phyloP scores from a whole-genome alignment of 108 stramenopile genomes.

The Nitzschia sp. region DNA sequence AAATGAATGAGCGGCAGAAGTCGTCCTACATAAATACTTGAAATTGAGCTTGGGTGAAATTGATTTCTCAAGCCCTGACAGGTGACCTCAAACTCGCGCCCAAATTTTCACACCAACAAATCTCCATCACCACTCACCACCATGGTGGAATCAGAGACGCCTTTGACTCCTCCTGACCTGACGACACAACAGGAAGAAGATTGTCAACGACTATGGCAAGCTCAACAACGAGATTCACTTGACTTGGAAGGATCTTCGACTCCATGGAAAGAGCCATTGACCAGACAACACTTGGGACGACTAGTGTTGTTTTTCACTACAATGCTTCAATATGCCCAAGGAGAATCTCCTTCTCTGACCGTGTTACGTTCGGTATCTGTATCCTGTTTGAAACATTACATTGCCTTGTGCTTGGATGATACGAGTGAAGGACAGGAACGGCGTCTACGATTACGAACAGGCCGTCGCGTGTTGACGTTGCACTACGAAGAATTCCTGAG shows the following conservation, averaged over 20 bases:
- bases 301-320: constrained; percentile 38
- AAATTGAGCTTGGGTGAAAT: no score
- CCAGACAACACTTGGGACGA: constrained; percentile 18
- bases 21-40: no score
- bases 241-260: background rate
- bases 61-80: no score
- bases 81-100: no score
- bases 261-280: constrained; percentile 1
- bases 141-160: background rate
- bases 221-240: constrained; percentile 23
- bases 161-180: constrained; percentile 16
- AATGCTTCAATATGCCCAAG: constrained; percentile 19
- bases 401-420: constrained; percentile 5
- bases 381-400: constrained; percentile 28
- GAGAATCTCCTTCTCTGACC: constrained; percentile 2
- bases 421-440: background rate
- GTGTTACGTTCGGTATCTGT: constrained; percentile 13
- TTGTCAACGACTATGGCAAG: constrained; percentile 42
- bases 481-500: constrained; percentile 40
- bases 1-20: no score
- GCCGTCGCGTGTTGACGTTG: constrained; percentile 40
- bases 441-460: constrained; percentile 21
- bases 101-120: no score
- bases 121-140: no score
- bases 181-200: constrained; percentile 31